Base-by-base conservation (phyloP, 2,329 filamentous ascomycete genomes). In the Fusarium chuoi region DNA sequence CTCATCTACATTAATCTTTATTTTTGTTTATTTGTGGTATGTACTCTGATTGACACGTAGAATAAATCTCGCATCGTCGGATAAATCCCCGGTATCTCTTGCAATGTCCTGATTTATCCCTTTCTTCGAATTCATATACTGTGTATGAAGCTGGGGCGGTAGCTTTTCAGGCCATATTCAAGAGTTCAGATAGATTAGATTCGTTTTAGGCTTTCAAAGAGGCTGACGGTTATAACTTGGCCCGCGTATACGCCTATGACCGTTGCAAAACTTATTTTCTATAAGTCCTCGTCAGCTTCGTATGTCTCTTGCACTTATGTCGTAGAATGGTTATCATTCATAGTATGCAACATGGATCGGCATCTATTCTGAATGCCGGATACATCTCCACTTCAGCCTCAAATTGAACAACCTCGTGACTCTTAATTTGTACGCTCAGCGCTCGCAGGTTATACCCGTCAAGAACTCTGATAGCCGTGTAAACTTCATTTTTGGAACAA, bases 381-480 rank as follows among this genome's bases (percentile, higher is more conserved):
- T 2, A 15, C 8, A 36, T 30, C 56, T 28, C 56, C 56, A 51
- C 56, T 51, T 51, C 42, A 59, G 22, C 56, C 15, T 51, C 39
- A 11, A 30, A 8, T n/a, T n/a, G 7, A 8, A 3, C 24, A 24
- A 15, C 24, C 41, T 36, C 12, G 20, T 51, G 33, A 30, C 15
- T n/a, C 33, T 30, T 13, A 0, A 20, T 2, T 18, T 20, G 30
- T 6, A n/a, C 3, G 1, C 2, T 28, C 13, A 2, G 9, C 9
- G 6, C 11, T n/a, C 3, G 4, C 11, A 14, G 26, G 7, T 7
- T 2, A 28, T 18, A 26, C 1, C 9, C 20, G 6, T 30, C 14
- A 1, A 22, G 13, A 11, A 15, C 0, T 11, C 4, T 17, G 26
- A 0, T 17, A 3, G 26, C 3, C 13, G 13, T 22, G 20, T 7